Base-by-base conservation (phyloP, 2,329 filamentous ascomycete genomes). In the Alternaria postmessia region DNA sequence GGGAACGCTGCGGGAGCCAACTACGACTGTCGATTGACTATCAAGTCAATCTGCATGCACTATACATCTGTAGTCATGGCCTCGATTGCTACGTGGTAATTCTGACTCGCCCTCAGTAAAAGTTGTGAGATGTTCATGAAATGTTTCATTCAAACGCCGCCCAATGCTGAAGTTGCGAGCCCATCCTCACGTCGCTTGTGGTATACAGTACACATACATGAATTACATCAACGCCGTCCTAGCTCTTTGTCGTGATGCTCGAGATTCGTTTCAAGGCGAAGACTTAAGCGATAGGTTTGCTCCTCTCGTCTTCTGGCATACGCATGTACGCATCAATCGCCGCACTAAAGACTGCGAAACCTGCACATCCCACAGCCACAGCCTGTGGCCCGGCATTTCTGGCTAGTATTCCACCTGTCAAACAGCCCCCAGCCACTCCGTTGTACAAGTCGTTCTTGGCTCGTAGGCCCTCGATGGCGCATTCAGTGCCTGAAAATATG, bases 391-490 rank as follows among this genome's bases (percentile, higher is more conserved):
- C 95, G 0, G 92, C 94, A 70, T 91, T 92, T 64, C 91, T 88
- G 48, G 93, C 94, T 65, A 99, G 80, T 55, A 95, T 91, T 18
- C 92, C 95, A 16, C 95, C 95, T 9, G 95, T 97, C 55, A 97
- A 83, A 76, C 94, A 98, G 0, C 95, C 95, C 0, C 94, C 93
- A 5, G 89, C 87, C 5, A 95, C 89, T 55, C 93, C 93, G 82
- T 99, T 99, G 65, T 84, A 87, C 30, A 98, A 80, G 78, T 98
- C 95, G 80, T 98, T 97, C 84, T 96, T 97, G 22, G 94, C 95
- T 30, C 95, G 87, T 71, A 92, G 80, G 0, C 94, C 94, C 80
- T 99, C 95, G 74, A 99, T 93, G 66, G 92, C 93, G 82, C 95
- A 99, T 81, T 99, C 95, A 54, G 95, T 96, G 41, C 94, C 94